Base-by-base conservation (phyloP, 768 basidiomycete genomes). In the Pleurotus eryngii region DNA sequence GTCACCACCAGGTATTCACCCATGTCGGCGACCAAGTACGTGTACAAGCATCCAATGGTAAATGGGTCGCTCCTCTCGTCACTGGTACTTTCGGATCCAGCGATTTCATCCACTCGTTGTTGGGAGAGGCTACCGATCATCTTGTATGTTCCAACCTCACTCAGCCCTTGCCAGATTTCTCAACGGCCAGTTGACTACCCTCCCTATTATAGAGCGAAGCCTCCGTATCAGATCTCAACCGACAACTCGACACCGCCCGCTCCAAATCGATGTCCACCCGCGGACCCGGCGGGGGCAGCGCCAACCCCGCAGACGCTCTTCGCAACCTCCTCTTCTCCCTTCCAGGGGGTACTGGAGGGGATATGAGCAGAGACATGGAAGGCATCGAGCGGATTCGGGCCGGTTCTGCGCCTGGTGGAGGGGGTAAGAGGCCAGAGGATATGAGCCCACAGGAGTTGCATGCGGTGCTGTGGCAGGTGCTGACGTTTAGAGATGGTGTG, bases 381-480 rank as follows among this genome's bases (percentile, higher is more conserved):
- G 77, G 78, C 38, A 81, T 95, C 58, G 81, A 90, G 64, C 78
- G 83, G 18, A 87, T 90, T 51, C 72, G 89, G 12, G 81, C 83
- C 0, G 81, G 80, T 0, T 12, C 51, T 40, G 39, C 51, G 22
- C 77, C 82, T 1, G 73, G 77, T n/a, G 73, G 74, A 8, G 85
- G 84, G 0, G 89, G 87, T 4, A 89, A 85, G 68, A 74, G 77
- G 12, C 90, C 94, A 0, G 83, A 86, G 59, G 82, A 90, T 15
- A 91, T 98, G 92, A 85, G 74, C 51, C 93, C 95, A 3, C 91
- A 95, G 71, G 92, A 98, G 69, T 63, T 96, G 49, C 92, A 95
- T 68, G 73, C 81, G 1, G 83, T 86, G 2, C 72, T 95, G 18
- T 95, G 93, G 92, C 84, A 92, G 72, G 84, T 96, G 5, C 69